Base-by-base conservation (phyloP, 169 alveolate genomes). In the Cryptosporidium baileyi region DNA sequence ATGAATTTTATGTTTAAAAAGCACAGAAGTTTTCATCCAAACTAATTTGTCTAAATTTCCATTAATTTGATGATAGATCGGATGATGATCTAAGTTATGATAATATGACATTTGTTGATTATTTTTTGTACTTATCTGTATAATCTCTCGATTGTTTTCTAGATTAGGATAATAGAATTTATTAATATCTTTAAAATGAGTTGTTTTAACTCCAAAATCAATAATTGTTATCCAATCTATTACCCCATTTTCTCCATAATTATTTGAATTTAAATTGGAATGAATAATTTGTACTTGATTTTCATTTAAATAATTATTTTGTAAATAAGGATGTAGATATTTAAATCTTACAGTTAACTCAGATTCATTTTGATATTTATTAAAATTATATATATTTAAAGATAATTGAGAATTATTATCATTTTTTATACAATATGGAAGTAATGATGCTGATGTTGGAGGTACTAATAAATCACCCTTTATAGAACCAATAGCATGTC, bases 401-500 rank as follows among this genome's bases (percentile, higher is more conserved):
- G 38, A 36, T 34, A 52, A 24, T 13, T 28, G 19, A 15, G 47
- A 26, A 6, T 24, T 36, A 60, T 13, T 30, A 11, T 34, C 40
- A 51, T 57, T 74, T 7, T 74, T 36, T 52, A 54, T 22, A 43
- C 85, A 74, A 34, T 41, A 41, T 6, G 67, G 85, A 17, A 74
- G 57, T 17, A 74, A 61, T 11, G 85, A 74, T 36, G 85, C 85
- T 7, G 85, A 74, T 9, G 85, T 74, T 32, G 85, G 85, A 38
- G 85, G 85, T n/a, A 74, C 85, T 38, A 74, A 24, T 32, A 74
- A 38, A 74, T 74, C 85, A 30, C 85, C 85, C 40, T 74, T 74
- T 32, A 74, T 52, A 13, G 85, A 74, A 19, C 85, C 85, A 74
- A 74, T 54, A 3, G 85, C 61, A 57, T 74, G 85, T 17, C 85